Conservation (phyloP, 768 basidiomycete species). For the Calocera viscosa region DNA sequence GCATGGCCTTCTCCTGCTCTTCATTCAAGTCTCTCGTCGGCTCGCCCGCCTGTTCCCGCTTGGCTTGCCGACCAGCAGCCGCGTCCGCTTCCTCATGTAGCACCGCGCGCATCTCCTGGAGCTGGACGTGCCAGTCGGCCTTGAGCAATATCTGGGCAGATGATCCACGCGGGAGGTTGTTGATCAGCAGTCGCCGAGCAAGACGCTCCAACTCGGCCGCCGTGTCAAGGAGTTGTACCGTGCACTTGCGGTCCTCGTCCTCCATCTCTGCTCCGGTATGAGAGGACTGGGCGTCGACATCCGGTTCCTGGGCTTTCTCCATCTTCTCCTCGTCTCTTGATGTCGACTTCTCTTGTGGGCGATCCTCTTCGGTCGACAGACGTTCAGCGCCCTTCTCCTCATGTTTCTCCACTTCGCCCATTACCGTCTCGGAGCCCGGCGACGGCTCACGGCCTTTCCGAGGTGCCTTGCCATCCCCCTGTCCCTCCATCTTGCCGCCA, state of each 20-base stretch:
- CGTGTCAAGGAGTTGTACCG: not conserved
- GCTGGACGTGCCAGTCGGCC: slow-evolving; percentile 5
- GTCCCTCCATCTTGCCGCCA: not conserved
- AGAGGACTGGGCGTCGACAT: slow-evolving; percentile 6
- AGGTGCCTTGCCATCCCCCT: slow-evolving; percentile 7
- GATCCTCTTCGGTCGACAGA: not conserved
- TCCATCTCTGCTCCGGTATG: not conserved
- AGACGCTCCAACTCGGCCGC: not conserved
- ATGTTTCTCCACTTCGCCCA: not conserved
- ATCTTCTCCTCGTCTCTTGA: slow-evolving; percentile 5
- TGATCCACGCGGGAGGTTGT: not conserved
- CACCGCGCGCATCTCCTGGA: slow-evolving; percentile 1
- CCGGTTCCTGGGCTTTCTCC: slow-evolving; percentile 10
- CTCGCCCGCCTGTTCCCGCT: not conserved
- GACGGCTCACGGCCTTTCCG: not conserved
- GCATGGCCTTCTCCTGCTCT: not conserved
- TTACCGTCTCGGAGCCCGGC: not conserved
- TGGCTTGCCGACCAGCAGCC: not conserved
- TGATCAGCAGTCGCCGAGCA: not conserved
- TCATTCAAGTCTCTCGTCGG: no score
- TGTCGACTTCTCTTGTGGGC: not conserved
- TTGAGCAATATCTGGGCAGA: not conserved
- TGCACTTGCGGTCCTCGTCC: not conserved
- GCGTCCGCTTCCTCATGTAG: not conserved
- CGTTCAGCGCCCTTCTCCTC: not conserved